These are phyloP conservation scores for Filobasidium wieringae DNA, from an alignment of 768 basidiomycete species.

Conservation along the genomic window DNA sequence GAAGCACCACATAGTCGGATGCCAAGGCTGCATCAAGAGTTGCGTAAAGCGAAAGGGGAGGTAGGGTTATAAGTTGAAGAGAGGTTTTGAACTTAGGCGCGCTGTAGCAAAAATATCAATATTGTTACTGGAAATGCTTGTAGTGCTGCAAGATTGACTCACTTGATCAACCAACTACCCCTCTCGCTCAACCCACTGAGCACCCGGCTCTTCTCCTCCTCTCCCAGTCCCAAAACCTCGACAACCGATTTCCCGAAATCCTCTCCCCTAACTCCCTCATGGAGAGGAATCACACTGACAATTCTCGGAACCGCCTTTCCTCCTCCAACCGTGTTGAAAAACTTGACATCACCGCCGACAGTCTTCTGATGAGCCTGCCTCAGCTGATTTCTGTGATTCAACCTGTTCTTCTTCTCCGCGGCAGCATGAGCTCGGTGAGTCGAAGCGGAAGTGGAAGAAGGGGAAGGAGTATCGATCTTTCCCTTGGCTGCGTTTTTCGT, in stretches of 20 bases:
- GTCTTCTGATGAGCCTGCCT: conserved; percentile 67
- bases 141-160: conserved; percentile 20
- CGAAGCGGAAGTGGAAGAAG: conserved; percentile 43
- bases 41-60: conserved; percentile 58
- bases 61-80: conserved; percentile 70
- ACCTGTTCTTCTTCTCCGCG: conserved; percentile 27
- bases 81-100: conserved; percentile 83
- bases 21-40: conserved; percentile 74
- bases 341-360: conserved; percentile 70
- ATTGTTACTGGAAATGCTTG: not conserved
- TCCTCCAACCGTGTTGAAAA: conserved; percentile 31
- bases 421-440: conserved; percentile 42
- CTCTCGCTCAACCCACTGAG: conserved; percentile 32
- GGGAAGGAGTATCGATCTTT: conserved; percentile 23
- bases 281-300: conserved; percentile 75
- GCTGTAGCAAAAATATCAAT: conserved; percentile 40
- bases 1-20: conserved; percentile 80
- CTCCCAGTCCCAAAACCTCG: conserved; percentile 49
- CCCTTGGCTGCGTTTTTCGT: conserved; percentile 79
- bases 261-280: conserved; percentile 51
- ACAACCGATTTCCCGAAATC: conserved; percentile 51
- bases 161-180: conserved; percentile 62
- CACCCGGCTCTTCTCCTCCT: conserved; percentile 38
- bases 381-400: conserved; percentile 46
- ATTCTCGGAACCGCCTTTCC: conserved; percentile 52